Evolutionary conservation across 192 early-diverging fungal species (phyloP).

Genomic region (Coemansia sp.): DNA sequence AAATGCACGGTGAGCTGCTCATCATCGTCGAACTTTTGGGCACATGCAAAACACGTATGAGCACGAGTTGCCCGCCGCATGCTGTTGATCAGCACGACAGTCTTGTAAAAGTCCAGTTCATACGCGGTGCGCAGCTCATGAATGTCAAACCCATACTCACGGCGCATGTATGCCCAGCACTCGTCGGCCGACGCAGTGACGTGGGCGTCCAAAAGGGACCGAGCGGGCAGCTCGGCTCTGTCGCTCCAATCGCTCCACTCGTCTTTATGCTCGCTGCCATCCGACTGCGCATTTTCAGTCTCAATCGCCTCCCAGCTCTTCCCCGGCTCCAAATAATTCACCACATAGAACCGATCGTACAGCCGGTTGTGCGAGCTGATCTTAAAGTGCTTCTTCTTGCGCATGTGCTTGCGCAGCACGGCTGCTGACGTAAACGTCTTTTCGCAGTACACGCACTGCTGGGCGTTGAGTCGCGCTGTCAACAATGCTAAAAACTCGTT

Average conservation of each 20-base stretch:
- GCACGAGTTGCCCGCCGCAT: conserved; percentile 69
- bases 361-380: conserved; percentile 84
- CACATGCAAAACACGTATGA: conserved; percentile 72
- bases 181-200: conserved; percentile 63
- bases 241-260: conserved; percentile 85
- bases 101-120: conserved; percentile 80
- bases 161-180: conserved; percentile 70
- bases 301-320: conserved; percentile 90
- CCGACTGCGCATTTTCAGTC: conserved; percentile 74
- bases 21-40: conserved; percentile 46
- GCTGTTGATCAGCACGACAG: conserved; percentile 83
- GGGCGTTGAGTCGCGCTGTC: conserved; percentile 65
- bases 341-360: conserved; percentile 93
- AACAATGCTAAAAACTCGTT: conserved; percentile 78
- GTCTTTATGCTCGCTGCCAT: conserved; percentile 52
- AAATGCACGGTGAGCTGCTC: conserved; percentile 65
- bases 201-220: conserved; percentile 78
- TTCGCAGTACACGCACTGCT: conserved; percentile 92
- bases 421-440: conserved; percentile 84
- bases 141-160: conserved; percentile 78
- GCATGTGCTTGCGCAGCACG: conserved; percentile 93
- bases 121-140: conserved; percentile 49
- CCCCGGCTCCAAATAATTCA: conserved; percentile 88
- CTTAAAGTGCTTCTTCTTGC: conserved; percentile 98
- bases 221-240: conserved; percentile 60